Percentiles rank a stretch among this genome's conserved stretches.
Conservation (phyloP, 2,329 filamentous ascomycete genomes). For the Claviceps pazoutovae region DNA sequence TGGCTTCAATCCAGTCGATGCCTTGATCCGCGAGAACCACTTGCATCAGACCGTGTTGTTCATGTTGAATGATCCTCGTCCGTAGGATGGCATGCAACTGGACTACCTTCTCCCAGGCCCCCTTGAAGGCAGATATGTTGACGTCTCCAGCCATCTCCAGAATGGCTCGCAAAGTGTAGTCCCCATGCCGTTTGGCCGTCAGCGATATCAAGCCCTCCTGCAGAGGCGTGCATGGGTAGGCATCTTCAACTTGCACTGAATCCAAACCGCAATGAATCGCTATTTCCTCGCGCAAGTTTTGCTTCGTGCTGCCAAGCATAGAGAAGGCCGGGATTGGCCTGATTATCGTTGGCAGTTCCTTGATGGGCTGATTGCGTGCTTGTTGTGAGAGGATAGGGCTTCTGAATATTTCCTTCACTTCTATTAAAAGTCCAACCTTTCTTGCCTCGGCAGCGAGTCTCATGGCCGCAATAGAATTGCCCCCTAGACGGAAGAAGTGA, state of each 20-base stretch:
- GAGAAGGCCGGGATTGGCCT: background rate
- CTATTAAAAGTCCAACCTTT: conserved; percentile 6
- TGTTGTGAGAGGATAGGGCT: background rate
- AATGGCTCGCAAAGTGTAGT: conserved; percentile 17
- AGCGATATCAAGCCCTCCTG: conserved; percentile 26
- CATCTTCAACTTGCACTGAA: background rate
- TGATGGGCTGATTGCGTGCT: background rate
- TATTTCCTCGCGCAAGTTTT: background rate
- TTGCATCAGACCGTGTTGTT: conserved; percentile 26
- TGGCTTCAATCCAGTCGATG: conserved; percentile 13
- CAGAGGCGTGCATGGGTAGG: conserved; percentile 21
- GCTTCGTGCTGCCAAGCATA: background rate
- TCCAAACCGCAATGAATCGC: background rate
- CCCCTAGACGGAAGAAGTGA: conserved; percentile 17
- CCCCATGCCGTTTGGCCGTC: conserved; percentile 16
- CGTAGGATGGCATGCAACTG: conserved; percentile 21
- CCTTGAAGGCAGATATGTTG: conserved; percentile 2
- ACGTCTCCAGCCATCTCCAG: conserved; percentile 7
- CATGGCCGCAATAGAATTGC: conserved; percentile 17
- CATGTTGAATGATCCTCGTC: conserved; percentile 30
- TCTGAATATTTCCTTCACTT: conserved; percentile 12
- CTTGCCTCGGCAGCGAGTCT: conserved; percentile 9
- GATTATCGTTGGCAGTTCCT: background rate
- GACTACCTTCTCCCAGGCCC: conserved; percentile 7
- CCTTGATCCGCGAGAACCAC: conserved; percentile 24